These are phyloP conservation scores for Xylariaceae sp. DNA, from an alignment of 2,329 filamentous ascomycete species.

Conservation along the genomic window DNA sequence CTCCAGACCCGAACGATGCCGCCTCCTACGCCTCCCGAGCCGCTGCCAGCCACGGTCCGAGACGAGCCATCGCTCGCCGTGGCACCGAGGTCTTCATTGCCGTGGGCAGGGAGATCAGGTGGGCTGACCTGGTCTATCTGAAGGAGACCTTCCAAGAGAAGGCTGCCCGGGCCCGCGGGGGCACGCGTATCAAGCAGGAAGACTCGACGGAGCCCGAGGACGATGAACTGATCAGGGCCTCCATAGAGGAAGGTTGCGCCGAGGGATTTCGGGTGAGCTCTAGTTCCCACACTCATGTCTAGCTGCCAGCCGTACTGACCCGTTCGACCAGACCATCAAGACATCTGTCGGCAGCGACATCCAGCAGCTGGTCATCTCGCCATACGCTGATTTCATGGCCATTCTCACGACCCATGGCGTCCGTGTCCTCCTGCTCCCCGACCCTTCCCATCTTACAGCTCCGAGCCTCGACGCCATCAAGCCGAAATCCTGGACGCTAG, in stretches of 20 bases:
- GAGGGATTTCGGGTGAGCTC: conserved; percentile 42
- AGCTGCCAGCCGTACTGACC: conserved; percentile 4
- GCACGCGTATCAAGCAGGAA: conserved; percentile 40
- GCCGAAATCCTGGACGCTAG: conserved; percentile 83
- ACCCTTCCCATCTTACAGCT: conserved; percentile 66
- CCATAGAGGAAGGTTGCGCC: conserved; percentile 19
- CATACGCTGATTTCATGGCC: conserved; percentile 72
- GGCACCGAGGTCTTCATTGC: conserved; percentile 87
- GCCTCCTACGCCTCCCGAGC: conserved; percentile 28
- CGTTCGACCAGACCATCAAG: conserved; percentile 55
- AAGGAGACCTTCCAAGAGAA: conserved; percentile 54
- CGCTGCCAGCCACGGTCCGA: conserved; percentile 36
- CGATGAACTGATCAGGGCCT: conserved; percentile 22
- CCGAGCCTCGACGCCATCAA: conserved; percentile 63
- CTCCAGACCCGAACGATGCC: conserved; percentile 34
- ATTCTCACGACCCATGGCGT: conserved; percentile 82
- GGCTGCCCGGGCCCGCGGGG: conserved; percentile 25
- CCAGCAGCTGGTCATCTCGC: conserved; percentile 76
- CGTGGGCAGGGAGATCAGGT: conserved; percentile 82
- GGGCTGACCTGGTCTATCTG: conserved; percentile 75
- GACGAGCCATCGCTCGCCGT: conserved; percentile 66
- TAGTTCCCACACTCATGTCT: conserved; percentile 1
- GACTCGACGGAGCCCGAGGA: conserved; percentile 30
- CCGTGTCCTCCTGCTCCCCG: conserved; percentile 79
- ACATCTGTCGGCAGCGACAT: conserved; percentile 75